These are phyloP conservation scores for Westerdykella sp. DNA, from an alignment of 2,329 filamentous ascomycete species.

Conservation along the genomic window DNA sequence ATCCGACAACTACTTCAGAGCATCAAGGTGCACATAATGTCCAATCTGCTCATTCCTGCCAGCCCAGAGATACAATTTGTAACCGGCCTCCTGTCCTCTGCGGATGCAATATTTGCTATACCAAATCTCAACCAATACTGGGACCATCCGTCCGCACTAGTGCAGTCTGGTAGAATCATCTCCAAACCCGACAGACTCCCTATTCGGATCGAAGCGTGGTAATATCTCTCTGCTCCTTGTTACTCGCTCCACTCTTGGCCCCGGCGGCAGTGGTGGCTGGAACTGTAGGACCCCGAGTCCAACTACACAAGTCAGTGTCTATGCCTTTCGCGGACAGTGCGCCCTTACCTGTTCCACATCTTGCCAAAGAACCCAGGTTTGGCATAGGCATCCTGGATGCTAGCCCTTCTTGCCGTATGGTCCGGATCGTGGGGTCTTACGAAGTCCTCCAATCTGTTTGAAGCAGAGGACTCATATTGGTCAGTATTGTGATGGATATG, in stretches of 20 bases:
- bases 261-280: too few relatives aligned
- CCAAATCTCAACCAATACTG: too few relatives aligned
- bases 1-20: too few relatives aligned
- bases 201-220: constrained; percentile 8
- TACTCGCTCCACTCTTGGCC: too few relatives aligned
- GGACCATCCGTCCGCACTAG: too few relatives aligned
- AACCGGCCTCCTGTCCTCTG: too few relatives aligned
- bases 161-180: too few relatives aligned
- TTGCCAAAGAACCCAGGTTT: constrained; percentile 28
- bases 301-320: constrained; percentile 17
- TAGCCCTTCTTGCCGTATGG: constrained; percentile 22
- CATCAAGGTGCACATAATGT: too few relatives aligned
- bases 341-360: constrained; percentile 32
- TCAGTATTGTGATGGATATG: constrained; percentile 5
- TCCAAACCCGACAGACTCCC: too few relatives aligned
- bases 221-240: constrained; percentile 18
- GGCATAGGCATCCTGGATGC: constrained; percentile 29
- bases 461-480: constrained; percentile 20
- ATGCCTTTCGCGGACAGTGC: background rate
- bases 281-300: constrained; percentile 21
- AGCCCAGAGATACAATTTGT: too few relatives aligned
- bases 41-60: too few relatives aligned
- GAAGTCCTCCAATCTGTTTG: constrained; percentile 25
- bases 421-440: constrained; percentile 27
- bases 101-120: too few relatives aligned